A percentile compares a stretch with the other conserved stretches of the same genome.
phyloP scores from a whole-genome alignment of 2,329 filamentous ascomycete genomes.

The Anthostomella pinea region DNA sequence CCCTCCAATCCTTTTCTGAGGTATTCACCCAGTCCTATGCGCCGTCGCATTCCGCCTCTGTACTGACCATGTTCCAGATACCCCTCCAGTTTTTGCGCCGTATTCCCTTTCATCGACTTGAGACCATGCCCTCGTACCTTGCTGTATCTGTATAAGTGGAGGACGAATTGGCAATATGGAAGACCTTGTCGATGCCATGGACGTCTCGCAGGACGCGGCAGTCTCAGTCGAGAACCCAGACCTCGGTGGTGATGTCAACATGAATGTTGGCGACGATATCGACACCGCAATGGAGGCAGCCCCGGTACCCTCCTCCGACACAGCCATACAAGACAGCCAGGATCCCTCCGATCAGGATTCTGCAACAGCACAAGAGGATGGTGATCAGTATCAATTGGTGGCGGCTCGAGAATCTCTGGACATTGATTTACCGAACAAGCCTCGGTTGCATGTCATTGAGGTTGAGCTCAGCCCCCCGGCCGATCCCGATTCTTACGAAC shows the following conservation, averaged over 20 bases:
- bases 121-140: too few species aligned
- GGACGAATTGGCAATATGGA: too few species aligned
- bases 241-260: too few species aligned
- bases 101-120: background rate
- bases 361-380: background rate
- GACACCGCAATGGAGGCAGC: conserved; percentile 5
- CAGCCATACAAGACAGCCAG: background rate
- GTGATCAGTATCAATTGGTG: too few species aligned
- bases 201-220: background rate
- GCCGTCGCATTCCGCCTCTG: conserved; percentile 3
- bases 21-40: background rate
- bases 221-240: conserved; percentile 2
- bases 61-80: conserved; percentile 1
- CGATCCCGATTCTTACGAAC: conserved; percentile 24
- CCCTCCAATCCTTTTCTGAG: background rate
- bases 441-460: conserved; percentile 24
- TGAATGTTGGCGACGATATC: too few species aligned
- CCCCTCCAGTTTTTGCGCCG: conserved; percentile 3
- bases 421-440: conserved; percentile 2
- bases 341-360: background rate
- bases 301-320: background rate
- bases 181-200: too few species aligned
- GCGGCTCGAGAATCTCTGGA: too few species aligned
- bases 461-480: conserved; percentile 27
- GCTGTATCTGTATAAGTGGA: too few species aligned